Percentiles rank a stretch among this genome's conserved stretches.
These are phyloP conservation scores for Auricularia cornea DNA, from an alignment of 768 basidiomycete genomes.

Conservation along the genomic window DNA sequence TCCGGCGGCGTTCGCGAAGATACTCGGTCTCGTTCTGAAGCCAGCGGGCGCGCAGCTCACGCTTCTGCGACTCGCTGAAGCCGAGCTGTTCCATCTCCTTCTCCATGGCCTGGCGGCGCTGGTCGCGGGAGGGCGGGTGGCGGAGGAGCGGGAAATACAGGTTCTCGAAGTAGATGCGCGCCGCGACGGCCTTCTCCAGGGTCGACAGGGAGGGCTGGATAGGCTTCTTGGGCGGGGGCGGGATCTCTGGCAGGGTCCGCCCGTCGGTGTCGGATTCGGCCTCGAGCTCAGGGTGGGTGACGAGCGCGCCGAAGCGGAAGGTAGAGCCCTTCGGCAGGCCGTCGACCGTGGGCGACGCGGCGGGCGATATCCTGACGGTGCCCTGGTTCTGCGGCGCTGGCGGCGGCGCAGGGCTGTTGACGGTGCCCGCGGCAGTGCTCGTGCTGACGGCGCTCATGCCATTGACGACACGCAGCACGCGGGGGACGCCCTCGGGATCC, in stretches of 20 bases:
- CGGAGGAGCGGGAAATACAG: constrained; percentile 80
- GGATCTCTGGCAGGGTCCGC: constrained; percentile 19
- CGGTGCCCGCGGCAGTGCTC: constrained; percentile 32
- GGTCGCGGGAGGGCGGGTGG: constrained; percentile 77
- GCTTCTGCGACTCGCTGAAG: constrained; percentile 61
- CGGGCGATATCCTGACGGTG: constrained; percentile 23
- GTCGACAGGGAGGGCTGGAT: constrained; percentile 85
- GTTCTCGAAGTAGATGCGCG: constrained; percentile 91
- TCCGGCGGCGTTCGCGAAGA: constrained; percentile 72
- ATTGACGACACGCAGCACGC: constrained; percentile 71
- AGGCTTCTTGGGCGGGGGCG: constrained; percentile 38
- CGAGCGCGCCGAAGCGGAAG: constrained; percentile 23
- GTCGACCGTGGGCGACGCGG: constrained; percentile 39
- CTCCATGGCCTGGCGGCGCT: constrained; percentile 80
- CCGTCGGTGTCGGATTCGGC: constrained; percentile 38
- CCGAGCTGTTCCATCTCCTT: constrained; percentile 72
- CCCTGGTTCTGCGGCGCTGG: constrained; percentile 58
- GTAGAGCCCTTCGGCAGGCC: background rate
- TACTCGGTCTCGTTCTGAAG: constrained; percentile 83
- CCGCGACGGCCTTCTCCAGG: constrained; percentile 87
- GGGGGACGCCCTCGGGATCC: constrained; percentile 29
- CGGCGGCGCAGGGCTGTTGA: constrained; percentile 51
- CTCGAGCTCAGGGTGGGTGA: constrained; percentile 61
- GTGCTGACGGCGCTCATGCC: constrained; percentile 62
- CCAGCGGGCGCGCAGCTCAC: constrained; percentile 66